Evolutionary conservation across 73 alveolate genomes (phyloP).

Genomic region (Durusdinium trenchii): DNA sequence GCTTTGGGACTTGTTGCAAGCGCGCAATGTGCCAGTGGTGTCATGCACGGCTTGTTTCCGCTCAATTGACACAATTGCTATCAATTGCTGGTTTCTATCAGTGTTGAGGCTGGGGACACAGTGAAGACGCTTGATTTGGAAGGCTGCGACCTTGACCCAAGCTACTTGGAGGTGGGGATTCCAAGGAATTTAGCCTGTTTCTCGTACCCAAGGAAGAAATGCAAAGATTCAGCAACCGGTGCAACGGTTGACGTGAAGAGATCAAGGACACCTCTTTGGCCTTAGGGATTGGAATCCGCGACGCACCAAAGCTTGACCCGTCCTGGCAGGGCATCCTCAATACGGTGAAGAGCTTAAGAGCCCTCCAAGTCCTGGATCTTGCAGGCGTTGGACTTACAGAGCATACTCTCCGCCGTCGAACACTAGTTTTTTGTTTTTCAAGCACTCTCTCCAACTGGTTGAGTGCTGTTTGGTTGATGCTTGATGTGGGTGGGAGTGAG

Average conservation of each 20-base stretch:
- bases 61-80: neutral
- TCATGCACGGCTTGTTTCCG: neutral
- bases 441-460: too few relatives aligned
- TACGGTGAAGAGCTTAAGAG: slow-evolving; percentile 78
- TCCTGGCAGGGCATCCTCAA: slow-evolving; percentile 49
- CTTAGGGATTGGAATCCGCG: too few relatives aligned
- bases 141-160: slow-evolving; percentile 67
- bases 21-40: neutral
- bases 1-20: neutral
- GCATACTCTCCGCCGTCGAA: too few relatives aligned
- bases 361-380: slow-evolving; percentile 75
- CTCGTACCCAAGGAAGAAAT: too few relatives aligned
- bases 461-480: too few relatives aligned
- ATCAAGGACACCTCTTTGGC: too few relatives aligned
- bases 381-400: slow-evolving; percentile 46
- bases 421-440: too few relatives aligned
- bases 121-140: slow-evolving; percentile 78
- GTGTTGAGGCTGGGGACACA: slow-evolving; percentile 64
- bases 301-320: too few relatives aligned
- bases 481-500: too few relatives aligned
- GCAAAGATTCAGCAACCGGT: too few relatives aligned
- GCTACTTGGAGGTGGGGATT: slow-evolving; percentile 39
- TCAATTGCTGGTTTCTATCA: neutral
- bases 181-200: too few relatives aligned
- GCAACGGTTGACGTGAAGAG: too few relatives aligned